Base-by-base conservation (phyloP, 2,329 filamentous ascomycete genomes). In the Colletotrichum tamarilloi region DNA sequence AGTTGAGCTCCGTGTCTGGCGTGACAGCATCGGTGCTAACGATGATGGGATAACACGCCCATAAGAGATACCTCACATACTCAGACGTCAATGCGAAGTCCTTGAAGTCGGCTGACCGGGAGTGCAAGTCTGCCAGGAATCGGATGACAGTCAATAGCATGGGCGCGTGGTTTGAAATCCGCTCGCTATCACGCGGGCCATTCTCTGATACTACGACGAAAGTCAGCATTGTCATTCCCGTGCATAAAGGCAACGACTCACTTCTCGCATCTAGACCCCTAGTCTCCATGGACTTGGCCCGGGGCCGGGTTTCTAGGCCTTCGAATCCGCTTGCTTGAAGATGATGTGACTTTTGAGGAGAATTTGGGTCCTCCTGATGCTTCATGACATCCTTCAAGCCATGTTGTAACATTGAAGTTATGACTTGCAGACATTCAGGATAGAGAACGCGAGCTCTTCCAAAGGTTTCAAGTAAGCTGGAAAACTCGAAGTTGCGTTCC, bases 381-480 rank as follows among this genome's bases (percentile, higher is more conserved):
- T 88, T 90, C 65, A 92, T 86, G 7, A 94, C 86, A 69, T 93
- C 90, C 75, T 94, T 93, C 26, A 98, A 82, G 0, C 95, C 96
- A 79, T 93, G 92, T 79, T 97, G 94, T 2, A 99, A 85, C 95
- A 99, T 97, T 0, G 92, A 90, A 5, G 92, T 92, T 58, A 99
- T 92, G 12, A 97, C 92, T 0, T 92, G 89, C 28, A 98, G 85
- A 7, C 95, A 90, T 70, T 97, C 95, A 0, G 95, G 91, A 78
- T 95, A 94, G 0, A 89, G 86, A 19, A 98, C 89, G 55, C 89
- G 91, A 67, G 89, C 86, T 68, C 88, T 90, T 59, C 89, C 90
- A 78, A 98, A 97, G 1, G 92, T 87, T 58, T 95, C 91, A 5
- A 95, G 82, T 1, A 99, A 87, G 72, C 89, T 92, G 76, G 91